Evolutionary conservation across 495 filamentous ascomycete species (phyloP), one percentile per base, ranked within the genome.

Genomic region (Pyrenopolyporus hunteri): DNA sequence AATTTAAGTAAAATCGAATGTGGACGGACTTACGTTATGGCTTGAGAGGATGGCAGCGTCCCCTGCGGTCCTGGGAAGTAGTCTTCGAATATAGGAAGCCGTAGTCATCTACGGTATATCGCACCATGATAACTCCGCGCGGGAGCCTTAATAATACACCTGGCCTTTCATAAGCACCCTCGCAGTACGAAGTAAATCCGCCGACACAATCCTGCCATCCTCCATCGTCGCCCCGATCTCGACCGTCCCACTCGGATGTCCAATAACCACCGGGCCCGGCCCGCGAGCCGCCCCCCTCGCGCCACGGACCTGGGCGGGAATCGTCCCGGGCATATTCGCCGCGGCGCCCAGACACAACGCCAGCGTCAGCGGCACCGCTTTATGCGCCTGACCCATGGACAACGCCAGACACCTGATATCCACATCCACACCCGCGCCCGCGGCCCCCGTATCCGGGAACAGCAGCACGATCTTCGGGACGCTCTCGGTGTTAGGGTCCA

Each of bases 391-490:
- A 0, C 81, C 80, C 73, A 78, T 76, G 10, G 76, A 76, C 73
- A 78, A 17, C 57, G 82, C 57, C 62, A 77, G 50, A 68, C 80
- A 79, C 10, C 77, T 70, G 11, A 87, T 62, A 65, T 85, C 77
- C 4, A 73, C 36, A 4, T 40, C 60, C 14, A 23, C 31, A 65
- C 85, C 77, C 4, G 72, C 36, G 3, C 37, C 60, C 14, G 31
- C 31, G 13, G 40, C 35, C 7, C 54, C 37, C 10, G 47, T 32
- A n/a, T 52, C 47, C 3, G 69, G 49, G 17, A 83, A 83, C 0
- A 91, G 76, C 6, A 90, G 57, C 3, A 84, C 80, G 13, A 92
- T 83, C 75, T 89, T 90, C 0, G 88, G 88, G 2, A 89, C 77
- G 57, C 83, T 85, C 36, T 82, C 76, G 0, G 82, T 81, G 3